These are phyloP conservation scores for Oryza longistaminata DNA, from an alignment of 176 grass and related monocot species.

Conservation along the genomic window DNA sequence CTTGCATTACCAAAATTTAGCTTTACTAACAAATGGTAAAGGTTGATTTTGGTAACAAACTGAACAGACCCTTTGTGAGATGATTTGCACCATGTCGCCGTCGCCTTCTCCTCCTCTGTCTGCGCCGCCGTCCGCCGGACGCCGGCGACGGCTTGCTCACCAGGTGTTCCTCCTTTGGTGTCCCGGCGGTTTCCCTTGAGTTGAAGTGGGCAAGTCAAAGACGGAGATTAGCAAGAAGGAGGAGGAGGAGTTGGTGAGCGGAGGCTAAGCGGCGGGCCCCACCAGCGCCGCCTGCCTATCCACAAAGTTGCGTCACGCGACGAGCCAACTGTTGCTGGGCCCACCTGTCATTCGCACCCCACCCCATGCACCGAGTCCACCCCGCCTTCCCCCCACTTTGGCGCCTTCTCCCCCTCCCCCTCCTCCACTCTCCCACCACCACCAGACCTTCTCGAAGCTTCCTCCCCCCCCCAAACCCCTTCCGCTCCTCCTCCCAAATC, in stretches of 20 bases:
- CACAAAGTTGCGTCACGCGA: conserved; percentile 6
- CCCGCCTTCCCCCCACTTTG: neutral
- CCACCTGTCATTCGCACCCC: neutral
- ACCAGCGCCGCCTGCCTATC: neutral
- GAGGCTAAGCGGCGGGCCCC: neutral
- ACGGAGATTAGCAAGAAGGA: neutral
- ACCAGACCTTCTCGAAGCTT: conserved; percentile 39
- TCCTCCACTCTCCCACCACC: neutral
- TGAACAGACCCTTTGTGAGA: too few relatives aligned
- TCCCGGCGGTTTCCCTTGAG: neutral
- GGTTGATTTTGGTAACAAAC: too few relatives aligned
- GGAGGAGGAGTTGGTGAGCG: conserved; percentile 29
- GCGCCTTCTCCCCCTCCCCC: neutral
- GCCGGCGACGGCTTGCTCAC: too few relatives aligned
- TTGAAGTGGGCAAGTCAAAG: neutral
- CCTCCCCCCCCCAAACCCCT: conserved; percentile 7
- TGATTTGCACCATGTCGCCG: too few relatives aligned
- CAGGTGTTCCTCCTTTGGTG: too few relatives aligned
- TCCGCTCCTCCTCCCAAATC: neutral
- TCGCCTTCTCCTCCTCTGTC: too few relatives aligned
- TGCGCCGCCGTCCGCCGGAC: too few relatives aligned
- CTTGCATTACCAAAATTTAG: too few relatives aligned
- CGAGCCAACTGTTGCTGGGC: neutral
- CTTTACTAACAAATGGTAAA: too few relatives aligned
- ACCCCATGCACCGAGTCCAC: conserved; percentile 15